A percentile compares a stretch with the other conserved stretches of the same genome.
phyloP scores from a whole-genome alignment of 2,329 filamentous ascomycete species.

The Exophiala alcalophila region DNA sequence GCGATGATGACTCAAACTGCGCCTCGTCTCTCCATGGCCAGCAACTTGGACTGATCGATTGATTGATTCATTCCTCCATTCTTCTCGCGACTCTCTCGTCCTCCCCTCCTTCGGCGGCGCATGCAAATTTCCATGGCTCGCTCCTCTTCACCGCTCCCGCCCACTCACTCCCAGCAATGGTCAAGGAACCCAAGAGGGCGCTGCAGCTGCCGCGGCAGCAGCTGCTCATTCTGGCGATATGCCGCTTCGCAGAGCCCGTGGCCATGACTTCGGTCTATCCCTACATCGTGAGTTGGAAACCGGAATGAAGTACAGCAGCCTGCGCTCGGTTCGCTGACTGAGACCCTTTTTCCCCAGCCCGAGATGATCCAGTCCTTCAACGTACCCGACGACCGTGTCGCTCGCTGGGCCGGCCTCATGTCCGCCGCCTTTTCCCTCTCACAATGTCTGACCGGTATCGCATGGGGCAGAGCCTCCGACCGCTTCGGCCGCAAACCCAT shows the following conservation, averaged over 20 bases:
- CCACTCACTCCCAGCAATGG: conserved; percentile 18
- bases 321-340: conserved; percentile 23
- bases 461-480: conserved; percentile 77
- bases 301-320: too few species aligned
- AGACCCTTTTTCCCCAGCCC: conserved; percentile 55
- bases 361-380: conserved; percentile 83
- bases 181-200: conserved; percentile 36
- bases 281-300: conserved; percentile 41
- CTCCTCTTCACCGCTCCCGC: too few species aligned
- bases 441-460: conserved; percentile 68
- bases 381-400: conserved; percentile 66
- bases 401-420: conserved; percentile 75
- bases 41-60: too few species aligned
- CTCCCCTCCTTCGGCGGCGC: too few species aligned
- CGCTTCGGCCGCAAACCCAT: conserved; percentile 75
- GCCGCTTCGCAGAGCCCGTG: conserved; percentile 71
- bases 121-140: conserved; percentile 17
- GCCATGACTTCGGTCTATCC: conserved; percentile 70
- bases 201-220: conserved; percentile 70
- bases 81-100: too few species aligned
- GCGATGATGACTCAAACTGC: too few species aligned
- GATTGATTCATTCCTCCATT: too few species aligned
- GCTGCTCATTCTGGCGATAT: conserved; percentile 73
- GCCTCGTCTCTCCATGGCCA: too few species aligned
- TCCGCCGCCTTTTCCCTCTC: conserved; percentile 69